Evolutionary conservation across 1,139 yeast genomes (phyloP).

Genomic region (Debaryomyces subglobosus): DNA sequence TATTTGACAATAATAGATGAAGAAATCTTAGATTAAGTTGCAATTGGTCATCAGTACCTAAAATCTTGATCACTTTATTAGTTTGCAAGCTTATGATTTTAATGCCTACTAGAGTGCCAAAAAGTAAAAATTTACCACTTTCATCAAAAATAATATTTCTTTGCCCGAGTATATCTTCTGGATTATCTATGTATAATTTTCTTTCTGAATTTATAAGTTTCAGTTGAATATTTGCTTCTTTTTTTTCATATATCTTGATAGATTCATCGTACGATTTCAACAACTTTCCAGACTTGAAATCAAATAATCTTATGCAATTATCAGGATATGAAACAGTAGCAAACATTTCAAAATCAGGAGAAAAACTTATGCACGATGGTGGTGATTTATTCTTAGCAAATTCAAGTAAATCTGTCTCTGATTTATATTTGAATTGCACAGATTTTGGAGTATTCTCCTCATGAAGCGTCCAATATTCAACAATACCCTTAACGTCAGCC

Average conservation of each 20-base stretch:
- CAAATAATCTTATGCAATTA: slow-evolving; percentile 34
- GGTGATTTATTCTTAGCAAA: slow-evolving; percentile 24
- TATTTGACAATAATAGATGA: slow-evolving; percentile 18
- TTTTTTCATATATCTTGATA: slow-evolving; percentile 20
- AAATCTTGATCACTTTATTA: slow-evolving; percentile 24
- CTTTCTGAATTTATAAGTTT: slow-evolving; percentile 28
- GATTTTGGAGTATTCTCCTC: slow-evolving; percentile 16
- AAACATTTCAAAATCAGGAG: slow-evolving; percentile 15
- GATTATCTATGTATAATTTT: slow-evolving; percentile 19
- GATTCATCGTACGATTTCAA: slow-evolving; percentile 22
- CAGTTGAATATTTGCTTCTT: slow-evolving; percentile 20
- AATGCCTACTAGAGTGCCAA: slow-evolving; percentile 37
- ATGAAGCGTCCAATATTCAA: slow-evolving; percentile 45
- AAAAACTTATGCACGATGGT: slow-evolving; percentile 7
- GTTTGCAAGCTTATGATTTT: slow-evolving; percentile 34
- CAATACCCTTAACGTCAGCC: slow-evolving; percentile 40
- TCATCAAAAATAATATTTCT: slow-evolving; percentile 33
- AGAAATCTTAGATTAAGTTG: slow-evolving; percentile 28
- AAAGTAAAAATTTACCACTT: slow-evolving; percentile 35
- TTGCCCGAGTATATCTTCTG: slow-evolving; percentile 8
- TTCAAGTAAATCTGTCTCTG: slow-evolving; percentile 46
- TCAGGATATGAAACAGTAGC: slow-evolving; percentile 32
- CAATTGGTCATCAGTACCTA: slow-evolving; percentile 37
- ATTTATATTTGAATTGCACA: slow-evolving; percentile 38
- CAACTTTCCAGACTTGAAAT: slow-evolving; percentile 37